These are phyloP conservation scores for Aspergillus campestris DNA, from an alignment of 495 filamentous ascomycete genomes.

Conservation along the genomic window DNA sequence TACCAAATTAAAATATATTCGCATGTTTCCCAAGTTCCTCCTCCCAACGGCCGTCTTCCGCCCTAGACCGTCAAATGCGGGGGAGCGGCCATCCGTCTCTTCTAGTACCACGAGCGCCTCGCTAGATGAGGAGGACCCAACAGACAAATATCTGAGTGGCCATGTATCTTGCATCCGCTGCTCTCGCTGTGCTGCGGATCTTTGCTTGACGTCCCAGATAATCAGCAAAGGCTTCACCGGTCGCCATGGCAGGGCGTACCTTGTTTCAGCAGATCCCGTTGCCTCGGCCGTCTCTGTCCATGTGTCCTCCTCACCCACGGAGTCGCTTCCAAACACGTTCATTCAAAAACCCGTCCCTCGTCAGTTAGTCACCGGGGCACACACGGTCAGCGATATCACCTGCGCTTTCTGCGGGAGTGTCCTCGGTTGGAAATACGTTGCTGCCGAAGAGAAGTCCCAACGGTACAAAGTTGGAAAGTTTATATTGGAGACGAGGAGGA, in stretches of 20 bases:
- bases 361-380: constrained; percentile 68
- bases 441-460: constrained; percentile 71
- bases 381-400: constrained; percentile 50
- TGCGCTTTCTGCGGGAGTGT: constrained; percentile 57
- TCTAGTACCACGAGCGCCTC: constrained; percentile 5
- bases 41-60: constrained; percentile 44
- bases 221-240: constrained; percentile 89
- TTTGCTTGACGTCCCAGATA: constrained; percentile 70
- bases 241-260: constrained; percentile 87
- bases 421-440: constrained; percentile 91
- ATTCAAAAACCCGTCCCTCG: constrained; percentile 57
- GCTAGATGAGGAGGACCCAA: constrained; percentile 7
- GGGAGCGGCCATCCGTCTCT: constrained; percentile 18
- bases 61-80: constrained; percentile 11
- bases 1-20: constrained; percentile 3
- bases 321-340: constrained; percentile 45
- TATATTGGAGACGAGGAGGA: constrained; percentile 80
- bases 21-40: constrained; percentile 40
- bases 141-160: constrained; percentile 35
- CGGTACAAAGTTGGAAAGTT: constrained; percentile 94
- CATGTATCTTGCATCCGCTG: constrained; percentile 62
- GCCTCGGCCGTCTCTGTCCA: constrained; percentile 22
- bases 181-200: constrained; percentile 60
- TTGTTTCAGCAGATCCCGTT: constrained; percentile 48
- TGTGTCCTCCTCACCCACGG: constrained; percentile 24